Evolutionary conservation across 306 rosid species (phyloP).

Genomic region (Gleditsia sinensis): DNA sequence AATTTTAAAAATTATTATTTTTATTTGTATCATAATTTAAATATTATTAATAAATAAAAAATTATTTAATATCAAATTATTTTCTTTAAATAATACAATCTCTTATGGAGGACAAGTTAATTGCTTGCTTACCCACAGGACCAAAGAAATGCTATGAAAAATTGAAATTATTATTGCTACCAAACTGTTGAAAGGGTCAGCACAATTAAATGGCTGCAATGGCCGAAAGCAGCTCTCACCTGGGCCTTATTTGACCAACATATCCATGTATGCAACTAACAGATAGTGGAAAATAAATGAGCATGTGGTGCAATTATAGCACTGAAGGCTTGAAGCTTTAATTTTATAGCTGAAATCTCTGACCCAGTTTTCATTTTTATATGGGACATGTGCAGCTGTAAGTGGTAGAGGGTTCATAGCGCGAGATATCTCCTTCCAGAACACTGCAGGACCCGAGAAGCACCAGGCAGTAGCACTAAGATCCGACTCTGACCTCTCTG

Average conservation of each 20-base stretch:
- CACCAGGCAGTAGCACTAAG: constrained; percentile 76
- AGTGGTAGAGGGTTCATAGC: constrained; percentile 75
- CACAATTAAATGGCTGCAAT: neutral
- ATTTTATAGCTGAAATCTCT: neutral
- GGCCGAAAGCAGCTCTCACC: neutral
- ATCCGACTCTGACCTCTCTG: constrained; percentile 68
- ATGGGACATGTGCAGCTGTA: constrained; percentile 50
- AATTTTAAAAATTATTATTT: no score
- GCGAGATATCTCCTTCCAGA: constrained; percentile 57
- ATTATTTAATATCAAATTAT: no score
- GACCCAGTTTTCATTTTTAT: neutral
- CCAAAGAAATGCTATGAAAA: neutral
- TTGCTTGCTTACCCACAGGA: neutral
- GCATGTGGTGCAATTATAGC: constrained; percentile 34
- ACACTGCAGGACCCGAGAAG: constrained; percentile 67
- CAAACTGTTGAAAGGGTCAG: neutral
- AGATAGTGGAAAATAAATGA: constrained; percentile 22
- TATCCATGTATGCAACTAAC: neutral
- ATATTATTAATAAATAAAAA: no score
- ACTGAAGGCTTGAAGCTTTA: neutral
- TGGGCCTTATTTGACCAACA: no score
- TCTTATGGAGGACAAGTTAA: neutral
- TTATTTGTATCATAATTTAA: no score
- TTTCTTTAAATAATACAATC: no score
- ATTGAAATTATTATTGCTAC: neutral